Base-by-base conservation (phyloP, 306 rosid genomes). In the Prunus campanulata region DNA sequence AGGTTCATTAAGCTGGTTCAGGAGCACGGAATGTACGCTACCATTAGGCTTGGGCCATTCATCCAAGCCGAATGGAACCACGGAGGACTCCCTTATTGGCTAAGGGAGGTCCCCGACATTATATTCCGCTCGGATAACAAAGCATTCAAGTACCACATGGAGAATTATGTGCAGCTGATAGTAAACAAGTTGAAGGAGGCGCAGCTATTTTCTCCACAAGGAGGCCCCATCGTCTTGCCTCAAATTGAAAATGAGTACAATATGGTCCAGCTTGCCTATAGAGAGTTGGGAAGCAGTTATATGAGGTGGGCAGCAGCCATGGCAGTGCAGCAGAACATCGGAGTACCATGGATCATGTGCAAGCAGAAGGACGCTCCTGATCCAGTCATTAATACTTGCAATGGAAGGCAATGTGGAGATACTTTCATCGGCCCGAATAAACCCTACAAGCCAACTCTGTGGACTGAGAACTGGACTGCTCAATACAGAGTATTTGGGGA, bases 191-290 rank as follows among this genome's bases (percentile, higher is more conserved):
- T 27, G 24, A 82, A 76, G 56, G 51, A 81, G 63, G 86, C 70
- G 1, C 76, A 76, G 55, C 52, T 82, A 2, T 85, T 82, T 24
- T 59, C 72, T 12, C 24, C 79, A 10, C 84, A 83, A 47, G 83
- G 83, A 39, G 86, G 83, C 3, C 86, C 83, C 0, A 78, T 84
- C n/a, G 71, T 84, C 30, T 6, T 79, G 7, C 84, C 86, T 1
- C 79, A 81, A 51, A 82, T 82, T 24, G 86, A 85, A 68, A 85
- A 82, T 30, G 82, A 85, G 50, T 85, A 85, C 68, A 78, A 80
- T 12, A 49, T 78, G 52, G 49, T 72, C 25, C 71, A 76, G 74
- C 25, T 6, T 12, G 44, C 50, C 0, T 84, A 77, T 67, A 74
- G 80, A 16, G 80, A 55, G 8, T 69, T 76, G 12, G 81, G 82